A percentile compares a stretch with the other conserved stretches of the same genome.
Conservation (phyloP, 345 rosid species). For the Arabidopsis suecica region DNA sequence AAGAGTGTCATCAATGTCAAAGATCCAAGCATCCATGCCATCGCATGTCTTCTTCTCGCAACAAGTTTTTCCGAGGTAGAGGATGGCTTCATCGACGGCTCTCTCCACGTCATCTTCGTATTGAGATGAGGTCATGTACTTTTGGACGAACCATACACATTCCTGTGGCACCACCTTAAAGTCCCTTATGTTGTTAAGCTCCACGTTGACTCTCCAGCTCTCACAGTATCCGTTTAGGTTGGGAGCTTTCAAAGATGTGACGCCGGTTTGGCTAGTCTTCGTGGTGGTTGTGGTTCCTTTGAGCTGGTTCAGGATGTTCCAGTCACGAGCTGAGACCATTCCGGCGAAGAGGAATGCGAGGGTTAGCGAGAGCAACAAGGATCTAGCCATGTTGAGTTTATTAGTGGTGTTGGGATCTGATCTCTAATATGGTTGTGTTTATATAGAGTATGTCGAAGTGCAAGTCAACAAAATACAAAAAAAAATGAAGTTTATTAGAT, state of each 20-base stretch:
- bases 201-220: conserved; percentile 84
- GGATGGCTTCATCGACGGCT: conserved; percentile 58
- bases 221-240: conserved; percentile 64
- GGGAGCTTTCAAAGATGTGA: conserved; percentile 21
- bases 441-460: conserved; percentile 27
- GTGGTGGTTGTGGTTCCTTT: conserved; percentile 30
- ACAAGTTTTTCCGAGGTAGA: conserved; percentile 54
- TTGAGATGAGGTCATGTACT: conserved; percentile 74
- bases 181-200: conserved; percentile 69
- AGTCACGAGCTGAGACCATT: conserved; percentile 56
- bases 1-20: conserved; percentile 78
- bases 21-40: conserved; percentile 81
- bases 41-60: conserved; percentile 53
- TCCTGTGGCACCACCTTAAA: conserved; percentile 73
- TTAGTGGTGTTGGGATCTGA: conserved; percentile 8
- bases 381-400: conserved; percentile 50
- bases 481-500: background rate
- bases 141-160: conserved; percentile 52
- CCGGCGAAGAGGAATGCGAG: conserved; percentile 48
- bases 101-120: conserved; percentile 57
- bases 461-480: conserved; percentile 19
- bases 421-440: background rate
- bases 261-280: conserved; percentile 5
- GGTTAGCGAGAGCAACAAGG: conserved; percentile 41
- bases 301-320: conserved; percentile 65